Evolutionary conservation across 2,329 filamentous ascomycete genomes (phyloP), one percentile per base, ranked within the genome.

Genomic region (Alternaria sp.): DNA sequence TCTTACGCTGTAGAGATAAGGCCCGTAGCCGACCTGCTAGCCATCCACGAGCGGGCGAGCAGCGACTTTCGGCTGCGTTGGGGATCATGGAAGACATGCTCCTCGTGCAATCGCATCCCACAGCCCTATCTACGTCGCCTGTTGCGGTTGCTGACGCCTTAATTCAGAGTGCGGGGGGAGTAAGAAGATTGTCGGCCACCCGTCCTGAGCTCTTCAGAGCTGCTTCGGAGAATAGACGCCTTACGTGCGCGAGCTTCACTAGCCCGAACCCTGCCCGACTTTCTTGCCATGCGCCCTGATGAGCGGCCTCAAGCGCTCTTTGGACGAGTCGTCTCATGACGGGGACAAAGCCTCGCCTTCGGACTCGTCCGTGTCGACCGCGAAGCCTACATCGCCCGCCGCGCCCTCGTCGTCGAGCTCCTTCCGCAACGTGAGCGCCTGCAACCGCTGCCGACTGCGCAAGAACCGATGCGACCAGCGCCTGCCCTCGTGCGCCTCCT

Each of bases 391-490:
- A 38, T 77, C 73, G 67, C 73, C 76, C 18, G 64, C 70, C 28
- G 68, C 72, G 51, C 67, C 73, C 46, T 61, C 69, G 18, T 69
- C 76, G 42, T 79, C 78, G 61, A 64, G 44, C 62, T 76, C 78
- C 47, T 80, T 80, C 68, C 78, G 78, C 67, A 80, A 80, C 78
- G 94, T 98, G 66, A 96, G 92, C 78, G 94, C 94, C 57, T 98
- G 94, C 81, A 97, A 97, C 81, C 72, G 72, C 62, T 98, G 94
- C 79, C 88, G 94, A 46, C 82, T 96, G 77, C 88, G 94, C 73
- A 98, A 98, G 84, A 98, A 97, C 77, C 87, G 93, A 54, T 98
- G 94, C 80, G 94, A 98, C 80, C 94, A 97, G 84, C 90, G 91
- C 66, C 85, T 98, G 63, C 94, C 94, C 8, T 92, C 91, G 71